phyloP scores from a whole-genome alignment of 208 protist genomes.

The Wallacemonas collosoma region DNA sequence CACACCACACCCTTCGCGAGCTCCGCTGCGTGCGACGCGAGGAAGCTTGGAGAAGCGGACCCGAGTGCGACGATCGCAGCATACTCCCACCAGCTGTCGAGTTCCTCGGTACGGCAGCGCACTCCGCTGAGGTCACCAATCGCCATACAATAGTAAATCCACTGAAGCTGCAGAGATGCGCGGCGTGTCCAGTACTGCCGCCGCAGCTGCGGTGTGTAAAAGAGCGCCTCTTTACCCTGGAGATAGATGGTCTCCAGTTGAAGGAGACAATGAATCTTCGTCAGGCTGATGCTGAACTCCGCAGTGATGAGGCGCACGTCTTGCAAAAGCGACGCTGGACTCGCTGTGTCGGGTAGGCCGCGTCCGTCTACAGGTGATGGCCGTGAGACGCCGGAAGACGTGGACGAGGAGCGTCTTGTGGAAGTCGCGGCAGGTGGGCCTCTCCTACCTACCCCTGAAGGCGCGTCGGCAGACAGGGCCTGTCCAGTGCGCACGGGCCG shows the following conservation, averaged over 20 bases:
- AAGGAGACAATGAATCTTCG: constrained; percentile 20
- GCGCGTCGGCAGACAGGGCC: too few relatives aligned
- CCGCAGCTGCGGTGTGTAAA: constrained; percentile 12
- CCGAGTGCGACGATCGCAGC: constrained; percentile 19
- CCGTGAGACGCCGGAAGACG: too few relatives aligned
- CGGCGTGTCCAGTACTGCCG: constrained; percentile 34
- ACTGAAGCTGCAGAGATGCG: constrained; percentile 29
- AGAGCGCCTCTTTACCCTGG: constrained; percentile 30
- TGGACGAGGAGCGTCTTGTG: too few relatives aligned
- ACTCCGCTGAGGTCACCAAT: constrained; percentile 35
- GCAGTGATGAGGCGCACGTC: constrained; percentile 1
- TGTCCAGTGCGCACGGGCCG: too few relatives aligned
- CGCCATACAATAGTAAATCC: constrained; percentile 52
- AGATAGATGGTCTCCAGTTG: constrained; percentile 29
- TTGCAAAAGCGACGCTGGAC: not conserved
- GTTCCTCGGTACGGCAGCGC: constrained; percentile 20
- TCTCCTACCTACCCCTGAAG: too few relatives aligned
- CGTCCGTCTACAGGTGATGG: too few relatives aligned
- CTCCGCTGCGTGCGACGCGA: not conserved
- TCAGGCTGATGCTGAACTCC: constrained; percentile 6
- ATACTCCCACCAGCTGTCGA: constrained; percentile 22
- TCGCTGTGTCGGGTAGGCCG: not conserved
- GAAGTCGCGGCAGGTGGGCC: too few relatives aligned
- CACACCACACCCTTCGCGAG: not conserved
- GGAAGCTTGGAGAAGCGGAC: constrained; percentile 14